A percentile compares a stretch with the other conserved stretches of the same genome.
Conservation (phyloP, 352 stramenopile genomes). For the Phytophthora idaei region DNA sequence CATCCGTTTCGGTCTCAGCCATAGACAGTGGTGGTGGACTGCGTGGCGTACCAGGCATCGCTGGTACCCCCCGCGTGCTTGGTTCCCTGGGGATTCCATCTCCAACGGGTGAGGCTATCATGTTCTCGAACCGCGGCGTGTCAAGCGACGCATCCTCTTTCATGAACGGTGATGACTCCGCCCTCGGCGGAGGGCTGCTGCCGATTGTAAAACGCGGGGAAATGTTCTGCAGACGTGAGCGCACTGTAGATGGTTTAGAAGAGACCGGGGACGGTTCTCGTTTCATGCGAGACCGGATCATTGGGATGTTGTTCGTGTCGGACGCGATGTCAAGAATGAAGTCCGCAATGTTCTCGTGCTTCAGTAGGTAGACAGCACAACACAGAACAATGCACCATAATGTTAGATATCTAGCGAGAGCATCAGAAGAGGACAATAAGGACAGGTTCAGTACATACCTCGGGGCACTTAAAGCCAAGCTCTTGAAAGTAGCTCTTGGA, state of each 20-base stretch:
- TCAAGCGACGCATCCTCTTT: constrained; percentile 49
- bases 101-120: constrained; percentile 33
- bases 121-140: constrained; percentile 48
- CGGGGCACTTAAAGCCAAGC: constrained; percentile 69
- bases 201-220: constrained; percentile 37
- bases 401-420: constrained; percentile 9
- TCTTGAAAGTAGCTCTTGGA: constrained; percentile 67
- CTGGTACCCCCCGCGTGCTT: constrained; percentile 24
- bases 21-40: constrained; percentile 28
- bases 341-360: constrained; percentile 84
- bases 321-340: constrained; percentile 83
- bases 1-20: constrained; percentile 10
- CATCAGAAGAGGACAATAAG: neutral
- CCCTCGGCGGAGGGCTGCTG: constrained; percentile 33
- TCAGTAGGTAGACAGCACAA: neutral
- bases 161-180: constrained; percentile 67
- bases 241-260: constrained; percentile 3
- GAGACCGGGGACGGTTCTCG: constrained; percentile 27
- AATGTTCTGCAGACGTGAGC: constrained; percentile 15
- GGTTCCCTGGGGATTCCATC: constrained; percentile 17
- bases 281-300: constrained; percentile 59
- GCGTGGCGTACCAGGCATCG: constrained; percentile 24
- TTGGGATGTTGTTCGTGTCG: constrained; percentile 64
- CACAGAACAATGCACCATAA: constrained; percentile 6
- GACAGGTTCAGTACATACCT: constrained; percentile 28